Conservation (phyloP, 805 yeast species). For the Candida ipomoeae region DNA sequence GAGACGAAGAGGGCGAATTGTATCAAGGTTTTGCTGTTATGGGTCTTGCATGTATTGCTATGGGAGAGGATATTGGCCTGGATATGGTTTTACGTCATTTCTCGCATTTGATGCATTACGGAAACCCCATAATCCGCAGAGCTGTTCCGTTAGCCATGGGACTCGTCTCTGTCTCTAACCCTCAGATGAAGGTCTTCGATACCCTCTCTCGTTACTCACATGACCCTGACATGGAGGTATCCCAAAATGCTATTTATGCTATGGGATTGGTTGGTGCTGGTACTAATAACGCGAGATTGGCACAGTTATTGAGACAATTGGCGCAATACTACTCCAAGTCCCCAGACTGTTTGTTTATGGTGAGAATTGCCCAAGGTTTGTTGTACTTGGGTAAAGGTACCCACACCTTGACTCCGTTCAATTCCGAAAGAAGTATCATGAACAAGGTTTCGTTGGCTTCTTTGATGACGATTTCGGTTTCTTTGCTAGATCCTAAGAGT, state of each 20-base stretch:
- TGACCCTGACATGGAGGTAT: conserved; percentile 90
- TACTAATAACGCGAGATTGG: conserved; percentile 95
- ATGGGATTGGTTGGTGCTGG: conserved; percentile 99
- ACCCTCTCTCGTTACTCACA: conserved; percentile 94
- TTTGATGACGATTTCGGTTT: conserved; percentile 74
- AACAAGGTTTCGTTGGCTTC: conserved; percentile 90
- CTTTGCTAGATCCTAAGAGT: conserved; percentile 78
- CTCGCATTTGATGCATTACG: conserved; percentile 96
- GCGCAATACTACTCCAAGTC: conserved; percentile 91
- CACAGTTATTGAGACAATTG: conserved; percentile 89
- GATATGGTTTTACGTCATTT: conserved; percentile 97
- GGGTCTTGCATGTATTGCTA: conserved; percentile 89
- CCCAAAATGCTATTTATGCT: conserved; percentile 88
- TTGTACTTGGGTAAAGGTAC: conserved; percentile 97
- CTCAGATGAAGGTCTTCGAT: conserved; percentile 96
- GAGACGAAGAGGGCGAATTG: conserved; percentile 48
- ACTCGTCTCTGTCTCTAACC: conserved; percentile 84
- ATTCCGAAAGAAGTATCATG: conserved; percentile 79
- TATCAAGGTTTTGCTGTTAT: conserved; percentile 87
- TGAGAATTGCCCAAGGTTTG: conserved; percentile 91
- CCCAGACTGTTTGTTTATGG: conserved; percentile 85
- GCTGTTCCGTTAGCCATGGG: conserved; percentile 99
- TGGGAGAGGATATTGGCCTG: conserved; percentile 98
- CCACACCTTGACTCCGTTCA: conserved; percentile 81
- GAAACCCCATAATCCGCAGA: conserved; percentile 82